Conservation (phyloP, 306 rosid genomes). For the Rubus parviflorus region DNA sequence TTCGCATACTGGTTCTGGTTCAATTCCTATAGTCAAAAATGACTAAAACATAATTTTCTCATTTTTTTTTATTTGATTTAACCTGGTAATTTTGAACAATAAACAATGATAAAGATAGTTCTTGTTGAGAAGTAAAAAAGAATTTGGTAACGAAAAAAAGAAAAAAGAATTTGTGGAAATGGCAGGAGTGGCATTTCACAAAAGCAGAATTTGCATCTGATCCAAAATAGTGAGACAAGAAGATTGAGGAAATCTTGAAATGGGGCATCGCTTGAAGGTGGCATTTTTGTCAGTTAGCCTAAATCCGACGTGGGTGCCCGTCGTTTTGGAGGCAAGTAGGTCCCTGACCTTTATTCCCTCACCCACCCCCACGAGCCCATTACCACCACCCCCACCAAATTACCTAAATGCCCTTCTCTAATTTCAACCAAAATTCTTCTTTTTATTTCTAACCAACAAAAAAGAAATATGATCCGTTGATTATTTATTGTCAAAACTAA, state of each 20-base stretch:
- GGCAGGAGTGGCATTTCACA: conserved; percentile 1
- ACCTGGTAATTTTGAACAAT: too few species aligned
- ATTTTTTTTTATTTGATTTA: too few species aligned
- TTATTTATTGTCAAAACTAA: too few species aligned
- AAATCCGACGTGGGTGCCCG: conserved; percentile 69
- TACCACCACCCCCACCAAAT: background rate
- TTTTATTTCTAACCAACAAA: background rate
- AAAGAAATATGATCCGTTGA: background rate
- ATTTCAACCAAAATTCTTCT: background rate
- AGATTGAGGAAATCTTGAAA: conserved; percentile 62
- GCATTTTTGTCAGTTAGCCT: conserved; percentile 65
- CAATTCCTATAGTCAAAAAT: background rate
- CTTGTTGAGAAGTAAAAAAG: too few species aligned
- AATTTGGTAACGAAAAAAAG: too few species aligned
- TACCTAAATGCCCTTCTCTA: conserved; percentile 20
- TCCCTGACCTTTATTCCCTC: conserved; percentile 56
- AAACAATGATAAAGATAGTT: too few species aligned
- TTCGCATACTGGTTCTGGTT: background rate
- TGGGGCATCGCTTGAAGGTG: conserved; percentile 64
- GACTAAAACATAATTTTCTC: too few species aligned
- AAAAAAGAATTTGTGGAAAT: background rate
- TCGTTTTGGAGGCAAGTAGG: conserved; percentile 72
- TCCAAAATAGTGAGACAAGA: conserved; percentile 47
- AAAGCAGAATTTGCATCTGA: conserved; percentile 27
- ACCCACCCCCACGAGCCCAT: conserved; percentile 35